Conservation (phyloP, 2,329 filamentous ascomycete genomes). For the Fusarium proliferatum region DNA sequence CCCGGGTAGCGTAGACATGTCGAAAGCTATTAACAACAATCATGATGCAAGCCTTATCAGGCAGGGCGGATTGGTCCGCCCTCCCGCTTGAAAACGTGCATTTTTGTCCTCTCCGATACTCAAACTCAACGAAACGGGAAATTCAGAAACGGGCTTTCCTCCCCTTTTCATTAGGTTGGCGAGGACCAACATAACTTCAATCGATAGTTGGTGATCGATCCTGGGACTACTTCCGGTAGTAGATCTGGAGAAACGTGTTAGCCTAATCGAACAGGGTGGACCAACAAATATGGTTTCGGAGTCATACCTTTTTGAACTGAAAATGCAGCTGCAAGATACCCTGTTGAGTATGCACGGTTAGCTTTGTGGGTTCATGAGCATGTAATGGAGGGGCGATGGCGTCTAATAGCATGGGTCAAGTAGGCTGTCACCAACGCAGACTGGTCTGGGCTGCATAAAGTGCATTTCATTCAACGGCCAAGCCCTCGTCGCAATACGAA, state of each 20-base stretch:
- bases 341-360: constrained; percentile 57
- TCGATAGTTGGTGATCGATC: neutral
- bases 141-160: neutral
- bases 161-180: constrained; percentile 6
- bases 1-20: constrained; percentile 25
- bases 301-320: constrained; percentile 92
- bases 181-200: constrained; percentile 7
- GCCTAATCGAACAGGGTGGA: constrained; percentile 18
- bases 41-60: constrained; percentile 19
- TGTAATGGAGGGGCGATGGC: constrained; percentile 4
- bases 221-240: constrained; percentile 63
- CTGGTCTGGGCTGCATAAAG: constrained; percentile 23
- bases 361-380: constrained; percentile 16
- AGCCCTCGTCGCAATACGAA: constrained; percentile 13
- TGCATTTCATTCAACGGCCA: constrained; percentile 18
- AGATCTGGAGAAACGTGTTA: constrained; percentile 57
- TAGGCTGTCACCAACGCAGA: constrained; percentile 20
- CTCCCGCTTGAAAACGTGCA: constrained; percentile 22
- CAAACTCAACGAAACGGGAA: constrained; percentile 3
- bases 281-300: constrained; percentile 11
- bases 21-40: constrained; percentile 37
- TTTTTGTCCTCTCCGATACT: constrained; percentile 12
- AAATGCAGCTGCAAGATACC: constrained; percentile 97
- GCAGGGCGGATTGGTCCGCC: constrained; percentile 20
- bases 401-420: constrained; percentile 9